Conservation (phyloP, 345 rosid species). For the Citrus hindsii region DNA sequence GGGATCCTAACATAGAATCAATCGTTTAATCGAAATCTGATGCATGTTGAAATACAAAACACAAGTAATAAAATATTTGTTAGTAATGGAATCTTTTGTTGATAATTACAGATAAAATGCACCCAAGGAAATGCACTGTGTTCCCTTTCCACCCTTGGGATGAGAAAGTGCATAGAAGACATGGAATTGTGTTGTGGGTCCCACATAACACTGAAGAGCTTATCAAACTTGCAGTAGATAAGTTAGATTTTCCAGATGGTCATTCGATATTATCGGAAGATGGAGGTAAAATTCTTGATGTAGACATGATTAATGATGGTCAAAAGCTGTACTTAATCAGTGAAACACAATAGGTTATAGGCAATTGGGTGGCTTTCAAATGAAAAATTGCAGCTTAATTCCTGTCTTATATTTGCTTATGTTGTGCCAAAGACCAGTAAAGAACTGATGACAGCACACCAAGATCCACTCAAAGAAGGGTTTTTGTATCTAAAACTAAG, state of each 20-base stretch:
- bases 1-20: background rate
- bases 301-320: constrained; percentile 65
- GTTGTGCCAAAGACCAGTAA: no score
- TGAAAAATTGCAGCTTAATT: background rate
- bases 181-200: constrained; percentile 72
- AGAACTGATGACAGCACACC: no score
- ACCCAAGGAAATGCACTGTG: constrained; percentile 62
- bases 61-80: background rate
- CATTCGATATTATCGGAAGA: constrained; percentile 60
- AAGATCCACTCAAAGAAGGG: no score
- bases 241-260: constrained; percentile 39
- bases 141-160: constrained; percentile 70
- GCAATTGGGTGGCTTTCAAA: no score
- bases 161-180: constrained; percentile 38
- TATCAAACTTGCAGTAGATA: constrained; percentile 41
- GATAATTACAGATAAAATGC: constrained; percentile 37
- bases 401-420: background rate
- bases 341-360: constrained; percentile 21
- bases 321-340: constrained; percentile 62
- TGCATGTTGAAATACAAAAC: no score
- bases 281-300: constrained; percentile 62
- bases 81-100: constrained; percentile 1
- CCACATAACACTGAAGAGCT: constrained; percentile 54
- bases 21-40: background rate
- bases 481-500: no score